phyloP scores from a whole-genome alignment of 2,329 filamentous ascomycete genomes.

The Aspergillus nomiae region DNA sequence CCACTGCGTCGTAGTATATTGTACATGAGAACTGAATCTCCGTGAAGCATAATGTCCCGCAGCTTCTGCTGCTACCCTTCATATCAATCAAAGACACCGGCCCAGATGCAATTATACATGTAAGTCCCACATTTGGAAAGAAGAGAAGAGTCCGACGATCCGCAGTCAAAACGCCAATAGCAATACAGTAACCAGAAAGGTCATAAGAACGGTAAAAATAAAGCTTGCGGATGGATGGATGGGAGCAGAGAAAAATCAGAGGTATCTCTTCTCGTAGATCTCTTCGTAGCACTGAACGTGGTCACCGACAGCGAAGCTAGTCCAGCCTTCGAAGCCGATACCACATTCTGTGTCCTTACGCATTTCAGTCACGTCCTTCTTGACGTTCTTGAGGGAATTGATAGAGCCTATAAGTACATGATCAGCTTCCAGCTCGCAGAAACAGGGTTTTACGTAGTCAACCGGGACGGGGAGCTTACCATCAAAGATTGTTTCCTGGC shows the following conservation, averaged over 20 bases:
- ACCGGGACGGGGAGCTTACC: conserved; percentile 59
- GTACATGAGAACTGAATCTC: conserved; percentile 10
- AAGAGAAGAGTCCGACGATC: conserved; percentile 4
- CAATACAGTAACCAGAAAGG: conserved; percentile 12
- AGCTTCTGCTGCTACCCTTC: neutral
- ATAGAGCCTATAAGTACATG: conserved; percentile 64
- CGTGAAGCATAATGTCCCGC: neutral
- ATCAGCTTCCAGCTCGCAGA: conserved; percentile 4
- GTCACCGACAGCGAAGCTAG: conserved; percentile 77
- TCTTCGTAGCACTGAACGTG: conserved; percentile 87
- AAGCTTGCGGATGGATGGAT: neutral
- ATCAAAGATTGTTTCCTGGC: conserved; percentile 72
- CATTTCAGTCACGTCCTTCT: conserved; percentile 89
- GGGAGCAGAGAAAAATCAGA: conserved; percentile 27
- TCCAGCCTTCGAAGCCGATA: conserved; percentile 78
- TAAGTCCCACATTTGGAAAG: neutral
- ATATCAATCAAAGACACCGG: conserved; percentile 1
- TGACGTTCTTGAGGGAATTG: conserved; percentile 82
- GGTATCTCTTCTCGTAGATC: conserved; percentile 67
- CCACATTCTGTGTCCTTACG: conserved; percentile 93
- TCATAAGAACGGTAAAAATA: neutral
- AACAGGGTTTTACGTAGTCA: neutral
- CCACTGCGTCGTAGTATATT: conserved; percentile 11
- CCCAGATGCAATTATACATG: conserved; percentile 4
- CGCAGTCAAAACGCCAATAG: conserved; percentile 9